Evolutionary conservation across 164 flowering plant species (phyloP).

Genomic region (Dillenia suffruticosa): DNA sequence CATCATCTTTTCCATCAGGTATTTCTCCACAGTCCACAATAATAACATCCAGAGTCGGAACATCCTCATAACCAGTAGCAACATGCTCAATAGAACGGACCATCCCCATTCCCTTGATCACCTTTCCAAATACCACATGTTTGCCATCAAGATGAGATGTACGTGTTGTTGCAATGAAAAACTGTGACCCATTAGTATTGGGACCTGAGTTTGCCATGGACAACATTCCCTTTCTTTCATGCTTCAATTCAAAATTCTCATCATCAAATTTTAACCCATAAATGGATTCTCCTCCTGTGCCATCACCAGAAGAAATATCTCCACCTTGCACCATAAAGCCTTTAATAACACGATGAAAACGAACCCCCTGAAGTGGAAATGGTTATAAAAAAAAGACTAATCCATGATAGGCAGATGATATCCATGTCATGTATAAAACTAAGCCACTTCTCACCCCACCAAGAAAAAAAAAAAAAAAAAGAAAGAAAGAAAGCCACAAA

Average conservation of each 20-base stretch:
- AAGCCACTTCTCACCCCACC: not conserved
- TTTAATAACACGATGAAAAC: constrained; percentile 66
- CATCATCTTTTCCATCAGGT: constrained; percentile 35
- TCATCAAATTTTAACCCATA: constrained; percentile 72
- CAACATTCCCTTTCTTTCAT: constrained; percentile 75
- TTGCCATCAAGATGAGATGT: constrained; percentile 51
- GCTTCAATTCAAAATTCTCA: constrained; percentile 67
- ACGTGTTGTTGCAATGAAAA: constrained; percentile 44
- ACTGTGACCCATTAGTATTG: constrained; percentile 68
- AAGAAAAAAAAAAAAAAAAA: not conserved
- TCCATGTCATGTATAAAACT: no score
- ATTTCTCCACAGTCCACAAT: constrained; percentile 37
- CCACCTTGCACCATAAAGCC: constrained; percentile 79
- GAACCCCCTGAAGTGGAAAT: constrained; percentile 34
- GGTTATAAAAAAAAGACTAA: not conserved
- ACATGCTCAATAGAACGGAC: constrained; percentile 51
- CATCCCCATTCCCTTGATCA: constrained; percentile 50
- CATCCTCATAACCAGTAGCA: constrained; percentile 22
- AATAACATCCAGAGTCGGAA: constrained; percentile 23
- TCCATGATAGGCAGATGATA: not conserved
- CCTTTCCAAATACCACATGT: constrained; percentile 46
- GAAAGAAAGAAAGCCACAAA: not conserved
- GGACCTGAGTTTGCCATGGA: constrained; percentile 76
- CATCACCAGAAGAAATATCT: constrained; percentile 64
- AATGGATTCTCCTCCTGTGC: constrained; percentile 73